These are phyloP conservation scores for Arthrinium puccinioides DNA, from an alignment of 2,329 filamentous ascomycete species.

Conservation along the genomic window DNA sequence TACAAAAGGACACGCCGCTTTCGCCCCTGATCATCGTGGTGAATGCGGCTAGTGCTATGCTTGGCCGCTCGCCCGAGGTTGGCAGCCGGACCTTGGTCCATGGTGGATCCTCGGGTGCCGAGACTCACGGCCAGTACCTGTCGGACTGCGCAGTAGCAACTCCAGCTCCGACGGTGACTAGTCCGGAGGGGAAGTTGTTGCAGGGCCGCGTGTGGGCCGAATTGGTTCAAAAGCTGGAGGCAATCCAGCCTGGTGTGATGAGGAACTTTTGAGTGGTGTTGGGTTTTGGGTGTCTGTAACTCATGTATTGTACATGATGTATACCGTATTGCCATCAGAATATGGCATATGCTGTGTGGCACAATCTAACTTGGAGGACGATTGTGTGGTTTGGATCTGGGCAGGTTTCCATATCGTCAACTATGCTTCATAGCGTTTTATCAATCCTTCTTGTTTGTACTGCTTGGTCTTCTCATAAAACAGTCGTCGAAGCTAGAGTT, in stretches of 20 bases:
- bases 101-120: slow-evolving; percentile 27
- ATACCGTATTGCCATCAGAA: background rate
- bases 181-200: background rate
- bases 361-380: background rate
- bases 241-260: background rate
- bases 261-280: background rate
- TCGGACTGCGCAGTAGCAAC: slow-evolving; percentile 19
- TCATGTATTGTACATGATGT: too few relatives aligned
- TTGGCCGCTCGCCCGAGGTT: slow-evolving; percentile 37
- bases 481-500: too few relatives aligned
- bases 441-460: too few relatives aligned
- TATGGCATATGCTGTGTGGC: background rate
- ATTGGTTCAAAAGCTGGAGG: background rate
- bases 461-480: too few relatives aligned
- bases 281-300: too few relatives aligned
- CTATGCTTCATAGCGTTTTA: background rate
- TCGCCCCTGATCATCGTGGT: too few relatives aligned
- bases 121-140: slow-evolving; percentile 40
- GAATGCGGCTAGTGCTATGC: slow-evolving; percentile 18
- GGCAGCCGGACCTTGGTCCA: slow-evolving; percentile 37
- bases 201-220: background rate
- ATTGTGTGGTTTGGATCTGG: background rate
- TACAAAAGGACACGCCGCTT: slow-evolving; percentile 18
- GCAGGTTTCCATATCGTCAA: background rate
- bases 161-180: slow-evolving; percentile 14